Conservation (phyloP, 176 grass and related monocot species). For the Musa acuminata region DNA sequence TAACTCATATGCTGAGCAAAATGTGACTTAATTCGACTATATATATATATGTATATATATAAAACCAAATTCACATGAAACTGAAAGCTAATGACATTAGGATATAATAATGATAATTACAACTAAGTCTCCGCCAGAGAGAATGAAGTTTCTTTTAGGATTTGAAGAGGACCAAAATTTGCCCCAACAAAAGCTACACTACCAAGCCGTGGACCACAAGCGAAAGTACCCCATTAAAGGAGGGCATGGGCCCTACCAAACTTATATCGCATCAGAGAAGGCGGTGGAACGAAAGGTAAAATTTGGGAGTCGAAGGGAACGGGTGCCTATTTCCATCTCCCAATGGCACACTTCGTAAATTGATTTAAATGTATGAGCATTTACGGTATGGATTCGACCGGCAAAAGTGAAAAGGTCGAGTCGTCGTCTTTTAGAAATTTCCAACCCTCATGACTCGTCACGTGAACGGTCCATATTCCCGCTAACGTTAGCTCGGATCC, state of each 20-base stretch:
- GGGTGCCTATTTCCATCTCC: background rate
- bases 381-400: background rate
- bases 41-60: too few relatives aligned
- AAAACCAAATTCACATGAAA: too few relatives aligned
- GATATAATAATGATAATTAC: too few relatives aligned
- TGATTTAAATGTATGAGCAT: background rate
- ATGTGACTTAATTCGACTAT: too few relatives aligned
- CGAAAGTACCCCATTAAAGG: background rate
- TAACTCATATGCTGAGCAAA: too few relatives aligned
- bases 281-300: background rate
- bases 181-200: background rate
- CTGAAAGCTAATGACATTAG: too few relatives aligned
- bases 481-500: background rate
- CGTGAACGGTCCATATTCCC: constrained; percentile 18
- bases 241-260: background rate
- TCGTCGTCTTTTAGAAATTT: background rate
- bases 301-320: background rate
- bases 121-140: too few relatives aligned
- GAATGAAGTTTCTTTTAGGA: background rate
- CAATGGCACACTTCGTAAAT: background rate
- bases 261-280: background rate
- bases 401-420: constrained; percentile 5
- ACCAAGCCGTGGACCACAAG: background rate
- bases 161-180: background rate
- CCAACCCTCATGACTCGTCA: background rate